Evolutionary conservation across 768 basidiomycete species (phyloP), one percentile per base, ranked within the genome.

Genomic region (Xerocomus potaroensis): DNA sequence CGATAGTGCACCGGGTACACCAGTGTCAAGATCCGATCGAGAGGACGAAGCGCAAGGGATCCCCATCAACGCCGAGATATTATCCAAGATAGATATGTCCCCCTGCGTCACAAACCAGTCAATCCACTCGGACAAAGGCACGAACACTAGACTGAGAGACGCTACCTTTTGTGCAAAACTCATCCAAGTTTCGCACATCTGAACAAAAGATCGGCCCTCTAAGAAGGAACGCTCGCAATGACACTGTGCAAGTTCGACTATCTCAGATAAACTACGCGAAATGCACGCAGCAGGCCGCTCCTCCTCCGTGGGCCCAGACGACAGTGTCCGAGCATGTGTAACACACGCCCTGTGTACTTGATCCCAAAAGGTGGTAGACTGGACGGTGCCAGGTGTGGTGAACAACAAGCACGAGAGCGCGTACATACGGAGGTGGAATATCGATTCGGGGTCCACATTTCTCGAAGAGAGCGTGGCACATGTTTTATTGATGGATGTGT

Each of bases 141-240:
- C n/a, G 23, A 33, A 44, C 19, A 40, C 18, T n/a, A n/a, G n/a
- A n/a, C n/a, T n/a, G 14, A 30, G 14, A 10, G 26, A 14, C 12
- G 29, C 63, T 73, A 47, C 88, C 69, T 72, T 73, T 56, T 77
- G 79, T 0, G 87, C 85, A 52, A 88, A 77, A 16, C 66, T 69
- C 54, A 80, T 74, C 81, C 88, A 88, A 44, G 78, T 80, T 52
- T 90, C 85, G 59, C 86, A 88, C 60, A 85, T 78, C 8, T 70
- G 69, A 12, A 78, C 50, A 56, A 85, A 91, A 1, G 73, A 70
- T 38, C 66, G 72, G 3, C 80, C 80, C 14, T 63, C 62, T 45
- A 78, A 52, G 51, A 84, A 83, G 0, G 51, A 2, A 47, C 59
- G n/a, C 41, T 51, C 52, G 71, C 74, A 24, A 47, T 43, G 50